These are phyloP conservation scores for Cladophialophora chaetospira DNA, from an alignment of 2,329 filamentous ascomycete species.

Conservation along the genomic window DNA sequence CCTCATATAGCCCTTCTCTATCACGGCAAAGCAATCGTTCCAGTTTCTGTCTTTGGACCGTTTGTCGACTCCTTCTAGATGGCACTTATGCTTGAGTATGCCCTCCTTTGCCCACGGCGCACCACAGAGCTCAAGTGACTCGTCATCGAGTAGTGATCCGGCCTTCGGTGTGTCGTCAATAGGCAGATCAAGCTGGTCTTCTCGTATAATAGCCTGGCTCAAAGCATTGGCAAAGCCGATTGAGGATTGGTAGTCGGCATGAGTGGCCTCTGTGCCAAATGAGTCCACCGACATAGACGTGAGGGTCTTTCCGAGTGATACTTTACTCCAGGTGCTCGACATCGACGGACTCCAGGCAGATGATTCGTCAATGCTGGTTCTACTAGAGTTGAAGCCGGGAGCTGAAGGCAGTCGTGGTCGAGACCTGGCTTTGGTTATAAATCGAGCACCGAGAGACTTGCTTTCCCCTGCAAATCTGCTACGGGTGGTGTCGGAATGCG, in stretches of 20 bases:
- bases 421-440: conserved; percentile 83
- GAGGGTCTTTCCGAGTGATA: conserved; percentile 86
- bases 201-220: conserved; percentile 93
- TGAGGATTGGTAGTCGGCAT: conserved; percentile 83
- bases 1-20: conserved; percentile 91
- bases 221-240: conserved; percentile 97
- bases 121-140: conserved; percentile 84
- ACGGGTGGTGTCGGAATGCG: conserved; percentile 78
- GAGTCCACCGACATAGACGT: conserved; percentile 93
- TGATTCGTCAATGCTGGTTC: conserved; percentile 91
- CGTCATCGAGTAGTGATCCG: conserved; percentile 79
- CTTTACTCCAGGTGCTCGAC: conserved; percentile 95
- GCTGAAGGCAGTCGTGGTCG: conserved; percentile 73
- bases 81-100: conserved; percentile 93
- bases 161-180: conserved; percentile 62
- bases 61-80: conserved; percentile 86
- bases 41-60: conserved; percentile 92
- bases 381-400: conserved; percentile 83
- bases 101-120: conserved; percentile 99
- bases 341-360: conserved; percentile 89
- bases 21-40: conserved; percentile 92
- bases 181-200: conserved; percentile 65
- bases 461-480: conserved; percentile 68
- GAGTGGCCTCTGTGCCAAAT: conserved; percentile 68
- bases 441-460: conserved; percentile 66